These are phyloP conservation scores for Scortechinia acanthostroma DNA, from an alignment of 2,329 filamentous ascomycete genomes.

Conservation along the genomic window DNA sequence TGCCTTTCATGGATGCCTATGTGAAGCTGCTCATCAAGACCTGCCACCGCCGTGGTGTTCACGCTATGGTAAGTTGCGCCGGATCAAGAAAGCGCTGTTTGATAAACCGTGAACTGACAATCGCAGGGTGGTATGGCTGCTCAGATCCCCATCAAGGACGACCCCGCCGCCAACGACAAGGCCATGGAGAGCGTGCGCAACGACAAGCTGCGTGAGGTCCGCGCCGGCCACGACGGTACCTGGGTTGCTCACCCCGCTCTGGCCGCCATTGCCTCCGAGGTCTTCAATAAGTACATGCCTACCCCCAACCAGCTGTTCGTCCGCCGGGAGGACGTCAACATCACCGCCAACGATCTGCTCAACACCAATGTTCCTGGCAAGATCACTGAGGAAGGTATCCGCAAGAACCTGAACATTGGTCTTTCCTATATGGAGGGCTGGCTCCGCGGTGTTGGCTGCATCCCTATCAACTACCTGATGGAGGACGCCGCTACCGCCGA, in stretches of 20 bases:
- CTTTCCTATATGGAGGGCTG: conserved; percentile 98
- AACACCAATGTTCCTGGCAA: conserved; percentile 96
- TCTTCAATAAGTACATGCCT: conserved; percentile 98
- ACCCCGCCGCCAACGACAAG: conserved; percentile 81
- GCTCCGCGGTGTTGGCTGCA: conserved; percentile 88
- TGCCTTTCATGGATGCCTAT: conserved; percentile 96
- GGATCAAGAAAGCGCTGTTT: background rate
- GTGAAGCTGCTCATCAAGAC: conserved; percentile 97
- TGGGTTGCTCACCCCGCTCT: conserved; percentile 97
- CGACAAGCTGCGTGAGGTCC: conserved; percentile 93
- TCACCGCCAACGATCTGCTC: conserved; percentile 81
- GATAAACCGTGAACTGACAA: conserved; percentile 18
- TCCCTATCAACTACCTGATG: conserved; percentile 97
- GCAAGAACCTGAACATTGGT: conserved; percentile 95
- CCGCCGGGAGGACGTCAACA: conserved; percentile 79
- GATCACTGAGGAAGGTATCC: conserved; percentile 88
- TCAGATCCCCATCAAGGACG: conserved; percentile 96
- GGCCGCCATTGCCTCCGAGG: conserved; percentile 76
- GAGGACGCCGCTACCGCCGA: conserved; percentile 97
- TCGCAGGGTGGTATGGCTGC: conserved; percentile 77
- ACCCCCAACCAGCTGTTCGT: conserved; percentile 93
- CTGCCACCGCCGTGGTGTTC: conserved; percentile 92
- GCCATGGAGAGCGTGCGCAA: conserved; percentile 89
- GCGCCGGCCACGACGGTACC: conserved; percentile 88
- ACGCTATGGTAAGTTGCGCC: conserved; percentile 68